phyloP scores from a whole-genome alignment of 345 rosid species.

The Eucalyptus grandis region DNA sequence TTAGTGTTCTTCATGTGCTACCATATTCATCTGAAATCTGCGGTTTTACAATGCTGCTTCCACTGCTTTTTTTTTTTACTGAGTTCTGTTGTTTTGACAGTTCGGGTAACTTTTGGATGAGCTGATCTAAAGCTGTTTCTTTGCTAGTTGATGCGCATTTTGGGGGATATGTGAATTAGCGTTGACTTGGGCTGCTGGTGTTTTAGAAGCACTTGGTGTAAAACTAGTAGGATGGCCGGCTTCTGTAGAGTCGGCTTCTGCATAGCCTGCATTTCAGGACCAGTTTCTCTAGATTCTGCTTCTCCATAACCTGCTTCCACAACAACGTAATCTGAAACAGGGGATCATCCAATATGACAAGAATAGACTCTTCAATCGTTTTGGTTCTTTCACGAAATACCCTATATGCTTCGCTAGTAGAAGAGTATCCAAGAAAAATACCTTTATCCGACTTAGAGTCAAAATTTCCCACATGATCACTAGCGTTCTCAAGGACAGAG shows the following conservation, averaged over 20 bases:
- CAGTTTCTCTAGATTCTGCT: background rate
- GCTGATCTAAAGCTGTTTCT: slow-evolving; percentile 7
- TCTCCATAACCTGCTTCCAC: background rate
- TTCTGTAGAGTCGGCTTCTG: background rate
- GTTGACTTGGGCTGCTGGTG: background rate
- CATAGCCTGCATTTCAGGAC: background rate
- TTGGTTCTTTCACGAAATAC: background rate
- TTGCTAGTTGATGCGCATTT: background rate
- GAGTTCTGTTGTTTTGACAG: background rate
- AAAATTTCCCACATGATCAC: background rate
- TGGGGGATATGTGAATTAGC: background rate
- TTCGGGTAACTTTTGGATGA: background rate
- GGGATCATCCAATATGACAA: background rate
- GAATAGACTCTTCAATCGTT: background rate
- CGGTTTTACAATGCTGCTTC: background rate
- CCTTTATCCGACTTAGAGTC: background rate
- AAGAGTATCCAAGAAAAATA: background rate
- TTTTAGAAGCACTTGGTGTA: background rate
- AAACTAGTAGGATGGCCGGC: fast-evolving
- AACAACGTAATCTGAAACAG: background rate
- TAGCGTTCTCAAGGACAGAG: background rate
- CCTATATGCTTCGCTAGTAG: background rate
- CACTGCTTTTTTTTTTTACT: too few species aligned
- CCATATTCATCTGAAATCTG: background rate
- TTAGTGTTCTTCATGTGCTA: fast-evolving